A percentile compares a stretch with the other conserved stretches of the same genome.
Evolutionary conservation across 2,329 filamentous ascomycete species (phyloP).

Genomic region (Dothistroma pini): DNA sequence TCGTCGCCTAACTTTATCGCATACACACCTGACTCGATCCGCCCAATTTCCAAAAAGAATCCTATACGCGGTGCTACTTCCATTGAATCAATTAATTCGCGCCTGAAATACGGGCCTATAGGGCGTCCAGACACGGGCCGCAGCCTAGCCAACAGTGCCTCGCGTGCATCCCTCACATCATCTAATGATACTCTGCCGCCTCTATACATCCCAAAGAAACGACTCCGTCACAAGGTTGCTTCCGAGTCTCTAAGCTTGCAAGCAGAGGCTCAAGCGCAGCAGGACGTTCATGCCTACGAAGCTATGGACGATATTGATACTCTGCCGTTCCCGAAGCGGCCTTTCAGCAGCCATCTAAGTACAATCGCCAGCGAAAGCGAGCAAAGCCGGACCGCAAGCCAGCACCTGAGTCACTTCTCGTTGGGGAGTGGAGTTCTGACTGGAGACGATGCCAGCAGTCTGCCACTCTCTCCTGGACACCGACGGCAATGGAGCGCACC

Average conservation of each 20-base stretch:
- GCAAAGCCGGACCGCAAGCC: constrained; percentile 25
- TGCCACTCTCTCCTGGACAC: constrained; percentile 23
- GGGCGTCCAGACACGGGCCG: constrained; percentile 21
- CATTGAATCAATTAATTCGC: constrained; percentile 33
- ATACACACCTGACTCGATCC: constrained; percentile 22
- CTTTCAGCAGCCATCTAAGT: constrained; percentile 34
- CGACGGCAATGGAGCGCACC: constrained; percentile 26
- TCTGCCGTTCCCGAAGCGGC: constrained; percentile 30
- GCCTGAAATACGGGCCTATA: constrained; percentile 22
- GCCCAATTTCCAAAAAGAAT: constrained; percentile 13
- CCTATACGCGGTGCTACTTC: constrained; percentile 23
- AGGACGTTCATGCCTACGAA: constrained; percentile 9
- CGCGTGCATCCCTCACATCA: constrained; percentile 24
- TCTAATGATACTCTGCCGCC: constrained; percentile 31
- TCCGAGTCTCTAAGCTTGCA: constrained; percentile 23
- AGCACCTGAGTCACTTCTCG: constrained; percentile 33
- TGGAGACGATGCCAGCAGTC: constrained; percentile 30
- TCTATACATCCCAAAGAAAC: constrained; percentile 34
- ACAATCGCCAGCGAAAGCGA: constrained; percentile 38
- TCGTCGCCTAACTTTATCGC: constrained; percentile 33
- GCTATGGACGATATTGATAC: constrained; percentile 32
- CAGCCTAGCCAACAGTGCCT: constrained; percentile 23
- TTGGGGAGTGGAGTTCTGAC: constrained; percentile 33
- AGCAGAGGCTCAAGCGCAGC: constrained; percentile 12
- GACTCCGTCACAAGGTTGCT: constrained; percentile 25